Base-by-base conservation (phyloP, 2,329 filamentous ascomycete species). In the Emydomyces testavorans region DNA sequence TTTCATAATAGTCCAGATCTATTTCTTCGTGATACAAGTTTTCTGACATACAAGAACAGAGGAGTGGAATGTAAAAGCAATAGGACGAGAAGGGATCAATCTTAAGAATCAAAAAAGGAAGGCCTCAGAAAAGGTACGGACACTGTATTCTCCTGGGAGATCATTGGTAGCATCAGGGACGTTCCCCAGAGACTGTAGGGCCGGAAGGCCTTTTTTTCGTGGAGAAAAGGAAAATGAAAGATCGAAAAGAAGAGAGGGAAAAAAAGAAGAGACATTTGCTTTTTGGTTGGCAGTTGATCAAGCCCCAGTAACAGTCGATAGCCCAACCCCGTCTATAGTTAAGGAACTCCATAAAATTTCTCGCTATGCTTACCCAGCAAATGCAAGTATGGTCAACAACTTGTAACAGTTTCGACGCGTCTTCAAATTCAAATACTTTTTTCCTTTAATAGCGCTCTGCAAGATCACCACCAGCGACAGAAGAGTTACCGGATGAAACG, bases 401-500 rank as follows among this genome's bases (percentile, higher is more conserved):
- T 13, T 34, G 15, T 43, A 32, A 29, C 28, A 34, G 11, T 34
- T 43, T 23, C 28, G n/a, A 43, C 23, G 40, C 6, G 38, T 29
- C 2, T 29, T 39, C 6, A 10, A 29, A n/a, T n/a, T n/a, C n/a
- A 32, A 43, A 15, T 13, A 13, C 5, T 24, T 23, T 24, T 37
- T 23, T 21, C 13, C 6, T 23, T 42, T 53, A 53, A 38, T 52
- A 55, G 24, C 49, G 48, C 34, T 55, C 51, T 6, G 31, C 50
- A 8, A 50, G 38, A 39, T 54, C 52, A 20, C 46, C 49, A 10
- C 52, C 52, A 1, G 52, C 50, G 13, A 50, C 26, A 11, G 52
- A 54, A 6, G 50, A 52, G 24, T 21, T 44, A 11, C 52, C 50
- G 2, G 52, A 54, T n/a, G 52, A 50, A 61, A 80, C 81, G 53